Percentiles rank a stretch among this genome's conserved stretches.
Evolutionary conservation across 192 early-diverging fungal genomes (phyloP).

Genomic region (Podila epicladia): DNA sequence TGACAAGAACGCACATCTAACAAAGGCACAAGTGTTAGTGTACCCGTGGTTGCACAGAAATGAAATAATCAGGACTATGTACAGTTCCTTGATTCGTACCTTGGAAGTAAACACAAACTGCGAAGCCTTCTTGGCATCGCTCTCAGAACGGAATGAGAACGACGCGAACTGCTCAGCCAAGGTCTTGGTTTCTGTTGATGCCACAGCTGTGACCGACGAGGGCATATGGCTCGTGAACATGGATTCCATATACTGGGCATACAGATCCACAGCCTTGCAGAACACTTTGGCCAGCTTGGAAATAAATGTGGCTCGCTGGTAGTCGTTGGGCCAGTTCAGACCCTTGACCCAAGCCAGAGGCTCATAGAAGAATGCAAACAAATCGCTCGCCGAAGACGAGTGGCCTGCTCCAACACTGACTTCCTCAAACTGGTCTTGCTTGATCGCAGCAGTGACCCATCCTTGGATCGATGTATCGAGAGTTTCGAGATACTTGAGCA

Average conservation of each 20-base stretch:
- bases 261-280: constrained; percentile 69
- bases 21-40: neutral
- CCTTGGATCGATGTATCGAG: constrained; percentile 72
- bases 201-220: constrained; percentile 33
- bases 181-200: constrained; percentile 26
- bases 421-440: constrained; percentile 73
- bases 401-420: constrained; percentile 61
- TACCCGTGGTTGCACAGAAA: neutral
- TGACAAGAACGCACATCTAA: constrained; percentile 67
- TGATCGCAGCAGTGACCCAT: constrained; percentile 75
- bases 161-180: constrained; percentile 49
- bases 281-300: constrained; percentile 74
- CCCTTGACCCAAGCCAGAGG: constrained; percentile 75
- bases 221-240: constrained; percentile 58
- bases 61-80: neutral
- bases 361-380: constrained; percentile 83
- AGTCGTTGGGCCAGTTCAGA: constrained; percentile 70
- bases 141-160: constrained; percentile 52
- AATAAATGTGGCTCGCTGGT: constrained; percentile 69
- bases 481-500: constrained; percentile 70
- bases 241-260: constrained; percentile 60
- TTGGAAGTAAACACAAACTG: constrained; percentile 63
- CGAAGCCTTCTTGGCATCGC: constrained; percentile 42
- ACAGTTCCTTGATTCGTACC: constrained; percentile 22
- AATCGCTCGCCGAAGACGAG: constrained; percentile 82